These are phyloP conservation scores for Leccinum fibrillosum DNA, from an alignment of 768 basidiomycete genomes.

Conservation along the genomic window DNA sequence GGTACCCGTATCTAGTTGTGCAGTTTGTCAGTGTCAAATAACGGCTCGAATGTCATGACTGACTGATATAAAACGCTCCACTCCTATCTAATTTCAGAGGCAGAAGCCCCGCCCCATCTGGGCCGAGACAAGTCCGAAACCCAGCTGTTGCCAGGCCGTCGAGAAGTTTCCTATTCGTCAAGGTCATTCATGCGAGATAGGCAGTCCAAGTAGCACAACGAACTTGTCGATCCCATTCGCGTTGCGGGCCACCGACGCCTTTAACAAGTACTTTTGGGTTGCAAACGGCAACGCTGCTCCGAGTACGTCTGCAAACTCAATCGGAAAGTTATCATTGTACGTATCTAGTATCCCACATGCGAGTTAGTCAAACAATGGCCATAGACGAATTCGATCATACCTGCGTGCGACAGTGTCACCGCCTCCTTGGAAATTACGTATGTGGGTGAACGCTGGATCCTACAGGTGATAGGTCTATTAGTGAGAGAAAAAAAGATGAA, in stretches of 20 bases:
- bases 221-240: slow-evolving; percentile 26
- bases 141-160: slow-evolving; percentile 36
- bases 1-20: slow-evolving; percentile 34
- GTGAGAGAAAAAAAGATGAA: slow-evolving; percentile 30
- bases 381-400: slow-evolving; percentile 2
- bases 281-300: slow-evolving; percentile 20
- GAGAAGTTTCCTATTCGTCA: slow-evolving; percentile 33
- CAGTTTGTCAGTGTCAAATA: not conserved
- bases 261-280: slow-evolving; percentile 15
- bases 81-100: slow-evolving; percentile 30
- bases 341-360: slow-evolving; percentile 11
- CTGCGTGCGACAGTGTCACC: slow-evolving; percentile 4
- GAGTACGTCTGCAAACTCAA: slow-evolving; percentile 26
- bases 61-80: slow-evolving; percentile 41
- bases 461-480: slow-evolving; percentile 1
- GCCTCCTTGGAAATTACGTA: slow-evolving; percentile 22
- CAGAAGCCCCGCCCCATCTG: slow-evolving; percentile 35
- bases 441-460: slow-evolving; percentile 30
- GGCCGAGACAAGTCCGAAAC: slow-evolving; percentile 37
- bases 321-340: slow-evolving; percentile 25
- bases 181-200: not conserved
- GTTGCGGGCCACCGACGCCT: not conserved
- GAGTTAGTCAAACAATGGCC: not conserved
- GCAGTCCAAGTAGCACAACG: not conserved
- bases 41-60: not conserved